A percentile compares a stretch with the other conserved stretches of the same genome.
These are phyloP conservation scores for Polytrichum commune DNA, from an alignment of 225 moss, liverwort and hornwort species.

Conservation along the genomic window DNA sequence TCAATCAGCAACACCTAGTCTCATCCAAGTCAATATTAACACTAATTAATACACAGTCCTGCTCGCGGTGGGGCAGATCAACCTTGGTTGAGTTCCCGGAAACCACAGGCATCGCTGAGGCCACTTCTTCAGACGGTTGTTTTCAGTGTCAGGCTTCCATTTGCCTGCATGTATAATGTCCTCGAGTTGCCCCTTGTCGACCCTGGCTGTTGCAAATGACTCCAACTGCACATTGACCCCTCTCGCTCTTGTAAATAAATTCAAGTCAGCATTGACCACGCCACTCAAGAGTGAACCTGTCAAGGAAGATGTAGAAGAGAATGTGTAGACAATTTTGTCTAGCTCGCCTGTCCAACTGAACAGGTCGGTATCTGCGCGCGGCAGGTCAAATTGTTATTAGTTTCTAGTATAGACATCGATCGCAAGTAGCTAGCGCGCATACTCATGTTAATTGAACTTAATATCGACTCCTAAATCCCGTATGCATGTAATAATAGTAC, in stretches of 20 bases:
- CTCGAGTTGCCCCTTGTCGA: slow-evolving; percentile 1
- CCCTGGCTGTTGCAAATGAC: background rate
- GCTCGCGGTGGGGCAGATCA: no score
- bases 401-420: no score
- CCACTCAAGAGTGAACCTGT: slow-evolving; percentile 5
- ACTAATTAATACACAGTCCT: no score
- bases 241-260: background rate
- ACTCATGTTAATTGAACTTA: no score
- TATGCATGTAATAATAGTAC: no score
- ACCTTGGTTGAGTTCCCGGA: background rate
- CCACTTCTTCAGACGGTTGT: slow-evolving; percentile 1
- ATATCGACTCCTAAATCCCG: no score
- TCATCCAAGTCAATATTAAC: no score
- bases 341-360: no score
- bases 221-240: background rate
- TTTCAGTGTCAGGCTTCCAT: background rate
- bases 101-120: background rate
- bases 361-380: no score
- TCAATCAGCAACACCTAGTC: no score
- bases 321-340: background rate
- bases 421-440: no score
- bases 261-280: background rate
- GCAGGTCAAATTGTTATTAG: no score
- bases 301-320: slow-evolving; percentile 1
- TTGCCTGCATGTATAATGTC: background rate